Percentiles rank a stretch among this genome's conserved stretches.
Conservation (phyloP, 2,329 filamentous ascomycete species). For the Lizonia empirigonia region DNA sequence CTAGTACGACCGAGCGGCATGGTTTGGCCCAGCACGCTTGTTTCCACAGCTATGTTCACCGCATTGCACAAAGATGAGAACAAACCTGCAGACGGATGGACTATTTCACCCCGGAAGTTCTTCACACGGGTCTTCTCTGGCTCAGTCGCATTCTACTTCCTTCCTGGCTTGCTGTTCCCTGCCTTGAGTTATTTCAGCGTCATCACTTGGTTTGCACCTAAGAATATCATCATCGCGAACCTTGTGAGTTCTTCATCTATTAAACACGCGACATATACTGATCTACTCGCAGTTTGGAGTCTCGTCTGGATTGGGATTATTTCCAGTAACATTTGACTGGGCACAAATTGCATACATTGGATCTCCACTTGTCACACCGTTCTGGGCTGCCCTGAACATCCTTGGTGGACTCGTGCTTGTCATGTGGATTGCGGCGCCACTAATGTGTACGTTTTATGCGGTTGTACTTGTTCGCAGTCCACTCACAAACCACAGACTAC, state of each 20-base stretch:
- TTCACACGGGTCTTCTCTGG: slow-evolving; percentile 75
- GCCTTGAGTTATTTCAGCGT: slow-evolving; percentile 89
- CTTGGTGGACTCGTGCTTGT: slow-evolving; percentile 78
- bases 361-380: slow-evolving; percentile 80
- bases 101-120: slow-evolving; percentile 80
- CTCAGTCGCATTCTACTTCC: slow-evolving; percentile 81
- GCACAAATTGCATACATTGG: slow-evolving; percentile 87
- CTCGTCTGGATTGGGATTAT: slow-evolving; percentile 80
- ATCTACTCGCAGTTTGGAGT: slow-evolving; percentile 67
- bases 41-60: slow-evolving; percentile 88
- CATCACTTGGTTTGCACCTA: slow-evolving; percentile 84
- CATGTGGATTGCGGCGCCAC: slow-evolving; percentile 82
- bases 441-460: slow-evolving; percentile 61
- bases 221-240: slow-evolving; percentile 85
- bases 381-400: slow-evolving; percentile 86
- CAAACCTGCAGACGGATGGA: slow-evolving; percentile 81
- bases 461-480: background rate
- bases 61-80: slow-evolving; percentile 86
- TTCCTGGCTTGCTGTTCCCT: slow-evolving; percentile 81
- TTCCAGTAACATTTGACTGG: slow-evolving; percentile 90
- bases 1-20: slow-evolving; percentile 84
- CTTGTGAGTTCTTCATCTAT: slow-evolving; percentile 55
- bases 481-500: slow-evolving; percentile 61
- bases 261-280: background rate
- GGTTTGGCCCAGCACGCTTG: slow-evolving; percentile 89